Conservation (phyloP, 202 grass and related monocot genomes). For the Miscanthus sacchariflorus region DNA sequence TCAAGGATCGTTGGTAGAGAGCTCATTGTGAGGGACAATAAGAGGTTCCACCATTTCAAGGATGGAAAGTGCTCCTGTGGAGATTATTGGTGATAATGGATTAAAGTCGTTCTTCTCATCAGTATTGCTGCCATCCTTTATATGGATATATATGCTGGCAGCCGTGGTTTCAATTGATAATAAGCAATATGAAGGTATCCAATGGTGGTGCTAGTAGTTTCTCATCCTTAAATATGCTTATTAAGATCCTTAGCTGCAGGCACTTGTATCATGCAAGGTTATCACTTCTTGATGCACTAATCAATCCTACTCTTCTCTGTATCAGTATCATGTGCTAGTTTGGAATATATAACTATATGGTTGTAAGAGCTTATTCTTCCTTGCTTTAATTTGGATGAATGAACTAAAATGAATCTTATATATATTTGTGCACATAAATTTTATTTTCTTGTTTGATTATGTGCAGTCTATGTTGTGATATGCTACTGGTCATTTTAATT, state of each 20-base stretch:
- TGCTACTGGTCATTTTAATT: background rate
- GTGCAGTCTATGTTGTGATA: background rate
- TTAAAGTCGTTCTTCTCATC: conserved; percentile 1
- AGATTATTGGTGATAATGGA: conserved; percentile 89
- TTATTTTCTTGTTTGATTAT: background rate
- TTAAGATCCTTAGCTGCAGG: background rate
- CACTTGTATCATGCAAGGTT: conserved; percentile 8
- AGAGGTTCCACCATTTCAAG: conserved; percentile 98
- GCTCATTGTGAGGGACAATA: conserved; percentile 97
- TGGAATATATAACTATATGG: conserved; percentile 12
- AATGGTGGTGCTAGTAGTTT: conserved; percentile 1
- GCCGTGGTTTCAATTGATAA: conserved; percentile 30
- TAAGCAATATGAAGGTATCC: conserved; percentile 17
- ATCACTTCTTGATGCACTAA: background rate
- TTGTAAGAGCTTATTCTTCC: background rate
- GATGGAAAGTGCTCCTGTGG: conserved; percentile 97
- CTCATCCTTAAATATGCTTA: background rate
- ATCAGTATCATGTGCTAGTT: background rate
- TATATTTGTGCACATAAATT: background rate
- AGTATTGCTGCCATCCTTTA: conserved; percentile 27
- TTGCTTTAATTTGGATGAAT: background rate
- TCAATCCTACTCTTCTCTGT: background rate
- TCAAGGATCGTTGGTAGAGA: conserved; percentile 96
- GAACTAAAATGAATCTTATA: background rate
- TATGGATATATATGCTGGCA: conserved; percentile 32